Conservation (phyloP, 225 moss, liverwort and hornwort genomes). For the Bryum argenteum region DNA sequence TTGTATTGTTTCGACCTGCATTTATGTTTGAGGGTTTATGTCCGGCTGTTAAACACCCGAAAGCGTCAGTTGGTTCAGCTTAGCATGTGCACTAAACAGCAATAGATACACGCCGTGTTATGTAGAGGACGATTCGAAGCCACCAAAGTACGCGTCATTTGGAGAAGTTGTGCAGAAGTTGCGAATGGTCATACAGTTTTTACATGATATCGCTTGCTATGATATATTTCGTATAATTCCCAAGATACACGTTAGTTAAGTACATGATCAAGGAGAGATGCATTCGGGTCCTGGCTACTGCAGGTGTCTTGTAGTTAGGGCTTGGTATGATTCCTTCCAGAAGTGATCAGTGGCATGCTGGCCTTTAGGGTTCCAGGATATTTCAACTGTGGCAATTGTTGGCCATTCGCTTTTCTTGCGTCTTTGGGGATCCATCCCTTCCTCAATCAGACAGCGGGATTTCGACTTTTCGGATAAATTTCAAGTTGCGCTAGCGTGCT, state of each 20-base stretch:
- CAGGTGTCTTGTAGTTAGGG: not conserved
- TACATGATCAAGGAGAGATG: not conserved
- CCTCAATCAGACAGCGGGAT: not conserved
- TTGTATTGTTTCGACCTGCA: not conserved
- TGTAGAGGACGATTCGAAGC: not conserved
- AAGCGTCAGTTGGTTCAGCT: too few relatives aligned
- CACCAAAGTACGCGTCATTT: not conserved
- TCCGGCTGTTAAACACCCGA: too few relatives aligned
- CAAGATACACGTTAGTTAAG: not conserved
- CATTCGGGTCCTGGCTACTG: not conserved
- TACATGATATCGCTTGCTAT: too few relatives aligned
- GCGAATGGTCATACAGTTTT: not conserved
- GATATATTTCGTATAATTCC: too few relatives aligned
- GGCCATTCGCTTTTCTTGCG: not conserved
- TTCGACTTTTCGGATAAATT: not conserved
- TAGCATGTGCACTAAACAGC: too few relatives aligned
- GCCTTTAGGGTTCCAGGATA: constrained; percentile 30
- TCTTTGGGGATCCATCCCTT: not conserved
- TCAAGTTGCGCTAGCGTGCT: not conserved
- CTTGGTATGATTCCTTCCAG: not conserved
- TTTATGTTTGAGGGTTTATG: not conserved
- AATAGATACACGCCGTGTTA: too few relatives aligned
- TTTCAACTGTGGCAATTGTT: not conserved
- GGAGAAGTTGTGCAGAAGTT: not conserved
- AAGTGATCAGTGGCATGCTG: not conserved